These are phyloP conservation scores for Yamadazyma scolyti DNA, from an alignment of 805 yeast species.

Conservation along the genomic window DNA sequence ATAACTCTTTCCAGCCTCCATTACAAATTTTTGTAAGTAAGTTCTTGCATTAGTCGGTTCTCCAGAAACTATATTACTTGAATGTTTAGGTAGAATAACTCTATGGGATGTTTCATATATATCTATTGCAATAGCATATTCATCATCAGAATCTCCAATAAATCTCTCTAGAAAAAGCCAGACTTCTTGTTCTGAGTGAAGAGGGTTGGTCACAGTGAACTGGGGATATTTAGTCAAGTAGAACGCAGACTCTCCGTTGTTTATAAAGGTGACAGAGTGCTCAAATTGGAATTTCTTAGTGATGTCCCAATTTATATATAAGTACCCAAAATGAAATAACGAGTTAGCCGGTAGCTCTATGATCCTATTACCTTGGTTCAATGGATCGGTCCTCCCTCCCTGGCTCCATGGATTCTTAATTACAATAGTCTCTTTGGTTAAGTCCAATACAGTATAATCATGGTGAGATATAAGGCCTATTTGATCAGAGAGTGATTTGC, in stretches of 20 bases:
- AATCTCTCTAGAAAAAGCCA: constrained; percentile 46
- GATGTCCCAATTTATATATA: constrained; percentile 67
- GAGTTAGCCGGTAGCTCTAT: constrained; percentile 15
- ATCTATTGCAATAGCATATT: constrained; percentile 9
- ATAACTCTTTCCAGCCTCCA: constrained; percentile 19
- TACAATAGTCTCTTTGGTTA: constrained; percentile 1
- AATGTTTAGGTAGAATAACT: constrained; percentile 23
- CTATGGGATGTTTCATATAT: constrained; percentile 23
- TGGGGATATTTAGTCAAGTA: constrained; percentile 44
- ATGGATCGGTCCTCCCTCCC: too few relatives aligned
- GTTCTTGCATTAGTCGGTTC: constrained; percentile 36
- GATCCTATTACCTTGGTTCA: constrained; percentile 15
- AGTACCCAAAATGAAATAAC: constrained; percentile 36
- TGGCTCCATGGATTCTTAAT: constrained; percentile 43
- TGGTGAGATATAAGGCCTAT: constrained; percentile 52
- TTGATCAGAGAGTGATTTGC: constrained; percentile 26
- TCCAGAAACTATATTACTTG: constrained; percentile 12
- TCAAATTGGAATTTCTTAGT: constrained; percentile 24
- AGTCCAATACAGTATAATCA: constrained; percentile 59
- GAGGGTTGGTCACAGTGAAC: constrained; percentile 33
- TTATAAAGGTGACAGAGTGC: constrained; percentile 23
- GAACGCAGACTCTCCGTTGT: constrained; percentile 1
- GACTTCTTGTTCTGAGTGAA: constrained; percentile 23
- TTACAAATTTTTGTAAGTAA: constrained; percentile 26
- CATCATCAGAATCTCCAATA: constrained; percentile 3